Conservation (phyloP, 306 rosid genomes). For the Heteromeles arbutifolia region DNA sequence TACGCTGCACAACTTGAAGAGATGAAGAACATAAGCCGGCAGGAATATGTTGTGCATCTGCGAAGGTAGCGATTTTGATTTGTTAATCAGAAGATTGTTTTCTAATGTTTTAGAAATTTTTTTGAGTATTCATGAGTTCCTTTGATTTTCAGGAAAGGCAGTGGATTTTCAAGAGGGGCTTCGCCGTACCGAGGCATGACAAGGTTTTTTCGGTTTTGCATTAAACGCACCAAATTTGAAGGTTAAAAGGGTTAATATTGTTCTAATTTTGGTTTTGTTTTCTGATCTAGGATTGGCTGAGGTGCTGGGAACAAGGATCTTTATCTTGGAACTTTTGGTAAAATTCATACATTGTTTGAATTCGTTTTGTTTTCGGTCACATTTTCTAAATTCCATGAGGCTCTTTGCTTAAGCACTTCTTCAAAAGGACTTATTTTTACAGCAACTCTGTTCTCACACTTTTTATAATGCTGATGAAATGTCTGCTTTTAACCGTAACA, state of each 20-base stretch:
- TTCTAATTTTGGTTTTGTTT: background rate
- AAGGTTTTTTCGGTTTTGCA: slow-evolving; percentile 38
- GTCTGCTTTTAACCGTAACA: background rate
- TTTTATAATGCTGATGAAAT: slow-evolving; percentile 47
- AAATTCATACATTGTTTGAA: slow-evolving; percentile 14
- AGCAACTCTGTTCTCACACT: slow-evolving; percentile 25
- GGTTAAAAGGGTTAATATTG: background rate
- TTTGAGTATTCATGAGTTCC: background rate
- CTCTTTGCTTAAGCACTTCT: slow-evolving; percentile 2
- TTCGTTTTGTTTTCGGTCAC: background rate
- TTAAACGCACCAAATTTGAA: background rate
- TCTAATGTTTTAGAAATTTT: background rate
- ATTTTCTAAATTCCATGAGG: background rate
- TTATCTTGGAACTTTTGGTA: slow-evolving; percentile 95
- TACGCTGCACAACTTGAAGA: slow-evolving; percentile 66
- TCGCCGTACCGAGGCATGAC: slow-evolving; percentile 96
- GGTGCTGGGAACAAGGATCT: slow-evolving; percentile 98
- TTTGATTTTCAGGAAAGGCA: slow-evolving; percentile 69
- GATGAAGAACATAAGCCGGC: slow-evolving; percentile 92
- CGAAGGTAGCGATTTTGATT: slow-evolving; percentile 48
- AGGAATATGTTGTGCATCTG: slow-evolving; percentile 90
- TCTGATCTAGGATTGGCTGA: slow-evolving; percentile 60
- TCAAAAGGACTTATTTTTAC: slow-evolving; percentile 1
- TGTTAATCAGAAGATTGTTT: background rate
- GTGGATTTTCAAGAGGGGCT: slow-evolving; percentile 96